Base-by-base conservation (phyloP, 2,329 filamentous ascomycete genomes). In the Ophiosphaerella narmari region DNA sequence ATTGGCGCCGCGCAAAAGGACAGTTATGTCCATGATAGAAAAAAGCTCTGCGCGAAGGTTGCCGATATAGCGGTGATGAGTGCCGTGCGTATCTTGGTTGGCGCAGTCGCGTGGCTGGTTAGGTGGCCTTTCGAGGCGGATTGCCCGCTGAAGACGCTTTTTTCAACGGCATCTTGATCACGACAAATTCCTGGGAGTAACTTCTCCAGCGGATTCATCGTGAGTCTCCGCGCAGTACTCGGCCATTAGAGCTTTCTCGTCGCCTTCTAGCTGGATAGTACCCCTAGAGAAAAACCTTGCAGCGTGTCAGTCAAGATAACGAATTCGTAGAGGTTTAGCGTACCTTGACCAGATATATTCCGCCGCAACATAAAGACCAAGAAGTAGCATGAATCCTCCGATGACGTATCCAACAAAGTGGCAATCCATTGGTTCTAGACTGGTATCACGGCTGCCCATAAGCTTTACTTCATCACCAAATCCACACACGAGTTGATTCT, bases 401-500 rank as follows among this genome's bases (percentile, higher is more conserved):
- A 64, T 16, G 0, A 66, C 50, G n/a, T 55, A 50, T 8, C 59
- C 60, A 2, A 65, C 41, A 21, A 54, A 60, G 36, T 63, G 57
- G 7, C 43, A 44, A 5, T 29, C 26, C 38, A 57, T 47, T 2
- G 48, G 40, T 18, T 49, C 48, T 3, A 52, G 18, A 12, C 40
- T 32, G 26, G 11, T 46, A 5, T 48, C 32, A 4, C 36, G 26
- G 7, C 32, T 37, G 26, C 42, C 51, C 36, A 59, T 53, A n/a
- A 40, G 43, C n/a, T 55, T 53, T n/a, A 63, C 50, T 34, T 67
- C 63, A 5, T 59, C 49, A 7, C 50, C 62, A 6, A 63, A 54
- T 2, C 65, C 63, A 35, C 66, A 68, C 4, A 68, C 52, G 2
- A 68, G 54, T 41, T 53, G 61, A 35, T 62, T 62, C 38, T 55